Evolutionary conservation across 176 grass and related monocot species (phyloP), one percentile per base, ranked within the genome.

Genomic region (Panicum miliaceum): DNA sequence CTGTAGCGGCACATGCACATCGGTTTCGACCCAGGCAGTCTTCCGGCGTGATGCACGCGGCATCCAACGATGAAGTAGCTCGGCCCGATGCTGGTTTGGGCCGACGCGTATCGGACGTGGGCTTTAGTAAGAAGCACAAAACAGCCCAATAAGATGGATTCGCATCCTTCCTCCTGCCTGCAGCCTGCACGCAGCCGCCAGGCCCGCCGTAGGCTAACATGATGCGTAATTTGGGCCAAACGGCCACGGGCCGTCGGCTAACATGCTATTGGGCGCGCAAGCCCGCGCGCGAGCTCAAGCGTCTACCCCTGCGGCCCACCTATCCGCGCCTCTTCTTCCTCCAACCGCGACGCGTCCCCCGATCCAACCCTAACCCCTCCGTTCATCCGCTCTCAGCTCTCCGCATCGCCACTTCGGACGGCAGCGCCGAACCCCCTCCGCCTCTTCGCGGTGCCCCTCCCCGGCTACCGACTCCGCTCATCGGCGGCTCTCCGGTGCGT

Each of bases 291-390:
- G 27, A 4, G 11, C 73, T 50, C 76, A 22, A n/a, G 68, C 56
- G 54, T 53, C 16, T 61, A 52, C 54, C 52, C 60, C 38, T 20
- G 7, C 59, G 29, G 71, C 71, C 82, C 87, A 75, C 2, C 20
- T 26, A 11, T 16, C 45, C 71, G 42, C 69, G 34, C 15, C 61
- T 61, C 29, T 25, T 18, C 48, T 20, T 23, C 40, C 26, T 22
- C 4, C 66, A 5, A 14, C 81, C 50, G 74, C 11, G 56, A n/a
- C 19, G 15, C 19, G 15, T 27, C 25, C 20, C 34, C 83, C 53
- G 77, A 90, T 86, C 79, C 84, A 90, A 90, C 84, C 88, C 87
- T 89, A 89, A 80, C 76, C 76, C 66, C 43, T 56, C 72, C n/a
- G n/a, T n/a, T n/a, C n/a, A n/a, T n/a, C n/a, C 73, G 50, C 1